Evolutionary conservation across 495 filamentous ascomycete genomes (phyloP), one percentile per base, ranked within the genome.

Genomic region (Aspergillus diversus): DNA sequence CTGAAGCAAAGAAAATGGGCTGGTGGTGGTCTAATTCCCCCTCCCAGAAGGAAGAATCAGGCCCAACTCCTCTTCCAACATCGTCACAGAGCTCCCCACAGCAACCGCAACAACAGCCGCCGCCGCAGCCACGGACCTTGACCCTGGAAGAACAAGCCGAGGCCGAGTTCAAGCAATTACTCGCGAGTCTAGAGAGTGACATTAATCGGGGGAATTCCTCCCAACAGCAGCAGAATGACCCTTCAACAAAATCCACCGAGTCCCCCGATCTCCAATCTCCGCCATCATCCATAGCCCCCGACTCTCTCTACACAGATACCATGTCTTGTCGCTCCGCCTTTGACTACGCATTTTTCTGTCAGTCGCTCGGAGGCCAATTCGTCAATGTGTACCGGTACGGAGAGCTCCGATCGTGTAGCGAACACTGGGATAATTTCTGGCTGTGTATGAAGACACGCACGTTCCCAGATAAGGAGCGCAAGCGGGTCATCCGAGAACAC

Each of bases 261-360:
- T 53, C 63, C 54, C 27, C 58, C 21, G 48, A 35, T 42, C 49
- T 65, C 27, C 52, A 66, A 48, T 64, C 67, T 65, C 51, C 71
- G 12, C 63, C 72, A 37, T 68, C 74, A 57, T 73, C 75, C 53
- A 85, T 86, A 71, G 73, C 80, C 43, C 79, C 84, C 67, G 84
- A 88, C 39, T 84, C 87, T 62, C 81, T 90, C 59, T 90, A 93
- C 64, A 88, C 91, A 2, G 87, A 85, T 46, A 87, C 78, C 63
- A 92, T 97, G 87, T 94, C 90, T 71, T 99, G 95, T 82, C 87
- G 91, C 59, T 77, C 86, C 54, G 89, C 92, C 70, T 99, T 99
- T 82, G 95, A 99, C 81, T 82, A 85, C 55, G 93, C 96, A 55
- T 98, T 91, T 84, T 92, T 97, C 85, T 99, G 95, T 83, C 90